Evolutionary conservation across 148 eudicot genomes (phyloP).

Genomic region (Agrostemma githago): DNA sequence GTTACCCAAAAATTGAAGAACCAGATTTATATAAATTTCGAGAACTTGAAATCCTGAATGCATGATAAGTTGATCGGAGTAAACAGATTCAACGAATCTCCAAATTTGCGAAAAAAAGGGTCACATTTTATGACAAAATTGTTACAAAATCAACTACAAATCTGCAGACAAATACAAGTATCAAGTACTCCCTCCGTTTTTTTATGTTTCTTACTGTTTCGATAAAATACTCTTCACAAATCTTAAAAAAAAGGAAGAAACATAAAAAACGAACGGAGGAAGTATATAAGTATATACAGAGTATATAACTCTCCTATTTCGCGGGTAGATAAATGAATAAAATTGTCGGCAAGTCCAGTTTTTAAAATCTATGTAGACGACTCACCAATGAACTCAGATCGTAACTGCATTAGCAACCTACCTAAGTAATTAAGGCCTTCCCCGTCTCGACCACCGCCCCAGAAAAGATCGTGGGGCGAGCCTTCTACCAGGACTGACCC

Average conservation of each 20-base stretch:
- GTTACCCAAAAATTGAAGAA: too few relatives aligned
- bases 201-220: neutral
- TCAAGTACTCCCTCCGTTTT: too few relatives aligned
- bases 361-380: slow-evolving; percentile 14
- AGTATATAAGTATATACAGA: too few relatives aligned
- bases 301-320: too few relatives aligned
- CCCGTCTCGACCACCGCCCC: slow-evolving; percentile 99
- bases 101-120: too few relatives aligned
- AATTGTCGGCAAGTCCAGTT: neutral
- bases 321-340: too few relatives aligned
- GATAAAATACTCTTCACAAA: neutral
- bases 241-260: too few relatives aligned
- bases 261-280: too few relatives aligned
- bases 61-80: too few relatives aligned
- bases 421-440: slow-evolving; percentile 97
- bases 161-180: neutral
- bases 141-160: neutral
- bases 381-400: slow-evolving; percentile 77
- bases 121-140: neutral
- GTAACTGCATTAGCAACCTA: slow-evolving; percentile 82
- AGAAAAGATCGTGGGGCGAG: slow-evolving; percentile 93
- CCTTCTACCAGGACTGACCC: slow-evolving; percentile 89
- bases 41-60: too few relatives aligned
- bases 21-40: too few relatives aligned
- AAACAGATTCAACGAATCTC: too few relatives aligned